These are phyloP conservation scores for Styphnolobium japonicum DNA, from an alignment of 306 rosid genomes.

Conservation along the genomic window DNA sequence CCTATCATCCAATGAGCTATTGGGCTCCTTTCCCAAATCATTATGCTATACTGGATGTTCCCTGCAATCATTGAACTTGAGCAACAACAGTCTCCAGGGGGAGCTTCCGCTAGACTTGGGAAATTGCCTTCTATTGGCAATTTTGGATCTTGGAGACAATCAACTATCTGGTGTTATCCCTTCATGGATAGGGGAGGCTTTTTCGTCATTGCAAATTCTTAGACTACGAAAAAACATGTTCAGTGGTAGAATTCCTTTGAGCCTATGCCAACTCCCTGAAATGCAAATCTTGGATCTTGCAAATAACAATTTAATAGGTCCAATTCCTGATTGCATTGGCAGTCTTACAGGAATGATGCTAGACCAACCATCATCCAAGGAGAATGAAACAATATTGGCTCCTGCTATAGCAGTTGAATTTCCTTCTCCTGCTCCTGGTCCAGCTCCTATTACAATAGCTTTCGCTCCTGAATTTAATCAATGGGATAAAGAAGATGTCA, in stretches of 20 bases:
- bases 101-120: no score
- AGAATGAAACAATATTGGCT: not conserved
- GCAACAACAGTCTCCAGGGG: not conserved
- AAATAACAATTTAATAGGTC: not conserved
- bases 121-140: no score
- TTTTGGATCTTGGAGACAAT: slow-evolving; percentile 7
- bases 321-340: not conserved
- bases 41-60: no score
- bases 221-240: not conserved
- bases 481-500: not conserved
- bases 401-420: not conserved
- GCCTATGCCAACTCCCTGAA: slow-evolving; percentile 14
- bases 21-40: no score
- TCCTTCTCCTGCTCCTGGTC: no score
- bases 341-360: not conserved
- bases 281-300: slow-evolving; percentile 17
- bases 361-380: no score
- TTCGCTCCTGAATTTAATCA: no score
- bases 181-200: not conserved
- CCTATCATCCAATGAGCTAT: no score
- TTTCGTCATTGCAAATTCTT: not conserved
- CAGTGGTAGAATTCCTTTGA: not conserved
- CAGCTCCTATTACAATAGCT: not conserved
- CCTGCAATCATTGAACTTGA: not conserved
- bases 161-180: not conserved